These are phyloP conservation scores for Dimocarpus longan DNA, from an alignment of 345 rosid genomes.

Conservation along the genomic window DNA sequence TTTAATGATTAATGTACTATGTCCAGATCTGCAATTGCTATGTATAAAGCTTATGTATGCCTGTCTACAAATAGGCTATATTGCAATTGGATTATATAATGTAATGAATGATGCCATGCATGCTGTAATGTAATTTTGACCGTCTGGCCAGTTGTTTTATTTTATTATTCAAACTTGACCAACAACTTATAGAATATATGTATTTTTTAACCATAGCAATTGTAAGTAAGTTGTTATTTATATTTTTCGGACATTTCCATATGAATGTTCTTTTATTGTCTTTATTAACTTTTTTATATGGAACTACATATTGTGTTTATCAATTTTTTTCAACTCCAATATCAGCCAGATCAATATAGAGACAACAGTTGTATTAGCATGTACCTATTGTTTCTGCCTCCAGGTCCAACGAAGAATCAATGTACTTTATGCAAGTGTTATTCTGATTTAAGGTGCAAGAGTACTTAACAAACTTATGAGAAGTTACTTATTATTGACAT, in stretches of 20 bases:
- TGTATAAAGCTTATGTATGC: not conserved
- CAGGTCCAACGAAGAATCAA: not conserved
- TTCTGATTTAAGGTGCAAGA: not conserved
- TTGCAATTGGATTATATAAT: not conserved
- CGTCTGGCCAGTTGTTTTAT: not conserved
- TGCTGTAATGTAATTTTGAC: not conserved
- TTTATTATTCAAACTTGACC: not conserved
- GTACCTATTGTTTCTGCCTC: conserved; percentile 5
- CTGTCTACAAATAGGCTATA: not conserved
- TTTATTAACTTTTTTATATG: not conserved
- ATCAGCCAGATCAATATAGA: not conserved
- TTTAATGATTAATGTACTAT: not conserved
- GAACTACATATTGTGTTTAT: not conserved
- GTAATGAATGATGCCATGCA: not conserved
- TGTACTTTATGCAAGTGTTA: not conserved
- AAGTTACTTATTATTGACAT: not conserved
- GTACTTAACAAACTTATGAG: not conserved
- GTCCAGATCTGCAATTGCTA: not conserved
- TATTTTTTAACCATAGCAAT: not conserved
- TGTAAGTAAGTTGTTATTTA: not conserved
- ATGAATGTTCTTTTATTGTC: not conserved
- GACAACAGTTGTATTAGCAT: not conserved
- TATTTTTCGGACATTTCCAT: not conserved
- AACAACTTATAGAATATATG: not conserved
- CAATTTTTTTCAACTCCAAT: not conserved